Conservation (phyloP, 805 yeast genomes). For the Candida berthetii region DNA sequence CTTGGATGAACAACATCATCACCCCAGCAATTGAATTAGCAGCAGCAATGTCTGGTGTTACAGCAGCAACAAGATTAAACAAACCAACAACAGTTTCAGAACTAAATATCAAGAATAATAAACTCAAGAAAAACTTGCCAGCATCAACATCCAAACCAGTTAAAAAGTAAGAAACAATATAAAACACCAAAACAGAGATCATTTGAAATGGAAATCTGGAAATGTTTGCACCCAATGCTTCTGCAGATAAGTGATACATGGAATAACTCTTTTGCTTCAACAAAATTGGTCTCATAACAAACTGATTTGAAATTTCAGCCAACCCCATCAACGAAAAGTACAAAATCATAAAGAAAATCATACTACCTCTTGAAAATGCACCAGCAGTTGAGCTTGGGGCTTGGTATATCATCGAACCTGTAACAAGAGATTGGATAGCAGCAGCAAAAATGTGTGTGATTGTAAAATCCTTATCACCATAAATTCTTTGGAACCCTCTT, state of each 20-base stretch:
- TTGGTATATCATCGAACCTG: slow-evolving; percentile 57
- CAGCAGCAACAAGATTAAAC: slow-evolving; percentile 49
- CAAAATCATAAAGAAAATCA: slow-evolving; percentile 51
- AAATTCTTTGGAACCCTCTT: slow-evolving; percentile 49
- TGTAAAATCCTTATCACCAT: slow-evolving; percentile 52
- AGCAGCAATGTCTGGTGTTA: slow-evolving; percentile 39
- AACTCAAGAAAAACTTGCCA: slow-evolving; percentile 47
- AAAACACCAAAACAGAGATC: slow-evolving; percentile 35
- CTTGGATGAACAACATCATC: slow-evolving; percentile 38
- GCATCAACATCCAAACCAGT: slow-evolving; percentile 40
- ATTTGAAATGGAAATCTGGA: slow-evolving; percentile 61
- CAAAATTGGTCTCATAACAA: slow-evolving; percentile 51
- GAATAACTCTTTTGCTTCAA: slow-evolving; percentile 69
- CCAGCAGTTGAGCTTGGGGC: slow-evolving; percentile 44
- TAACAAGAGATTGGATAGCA: slow-evolving; percentile 51
- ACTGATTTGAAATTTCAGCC: slow-evolving; percentile 38
- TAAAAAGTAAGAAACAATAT: slow-evolving; percentile 51
- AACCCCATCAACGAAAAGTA: slow-evolving; percentile 44
- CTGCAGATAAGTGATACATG: slow-evolving; percentile 69
- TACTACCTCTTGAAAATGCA: slow-evolving; percentile 61
- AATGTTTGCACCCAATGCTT: slow-evolving; percentile 55
- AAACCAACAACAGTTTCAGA: slow-evolving; percentile 43
- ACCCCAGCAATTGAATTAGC: slow-evolving; percentile 61
- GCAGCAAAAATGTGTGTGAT: slow-evolving; percentile 22
- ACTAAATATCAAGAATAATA: slow-evolving; percentile 36